A percentile compares a stretch with the other conserved stretches of the same genome.
Evolutionary conservation across 1,284 basidiomycete species (phyloP).

Genomic region (Rhodofomes roseus): DNA sequence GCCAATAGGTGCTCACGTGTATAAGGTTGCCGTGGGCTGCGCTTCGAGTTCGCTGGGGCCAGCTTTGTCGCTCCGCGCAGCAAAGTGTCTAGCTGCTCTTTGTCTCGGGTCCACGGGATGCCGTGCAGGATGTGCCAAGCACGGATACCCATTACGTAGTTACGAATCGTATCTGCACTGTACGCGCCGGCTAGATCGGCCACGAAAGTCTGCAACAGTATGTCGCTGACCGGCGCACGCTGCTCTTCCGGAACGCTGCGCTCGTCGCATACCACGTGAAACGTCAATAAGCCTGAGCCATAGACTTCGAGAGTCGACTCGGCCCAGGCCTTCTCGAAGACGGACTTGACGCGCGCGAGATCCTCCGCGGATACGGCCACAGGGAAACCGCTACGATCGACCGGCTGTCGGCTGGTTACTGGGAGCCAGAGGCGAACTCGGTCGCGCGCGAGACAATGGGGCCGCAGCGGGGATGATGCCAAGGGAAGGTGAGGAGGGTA

Average conservation of each 20-base stretch:
- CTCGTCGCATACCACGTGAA: slow-evolving; percentile 9
- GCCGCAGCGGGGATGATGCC: slow-evolving; percentile 13
- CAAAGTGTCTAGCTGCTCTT: not conserved
- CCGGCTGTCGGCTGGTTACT: not conserved
- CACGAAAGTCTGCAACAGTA: slow-evolving; percentile 13
- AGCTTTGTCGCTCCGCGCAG: slow-evolving; percentile 20
- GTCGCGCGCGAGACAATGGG: slow-evolving; percentile 22
- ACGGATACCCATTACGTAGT: slow-evolving; percentile 21
- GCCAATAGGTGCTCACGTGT: slow-evolving; percentile 5
- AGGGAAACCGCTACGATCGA: too few relatives aligned
- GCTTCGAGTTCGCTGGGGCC: slow-evolving; percentile 19
- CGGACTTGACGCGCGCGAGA: too few relatives aligned
- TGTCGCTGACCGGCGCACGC: slow-evolving; percentile 1
- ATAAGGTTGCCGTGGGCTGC: slow-evolving; percentile 21
- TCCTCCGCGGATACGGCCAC: too few relatives aligned
- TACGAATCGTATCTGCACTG: slow-evolving; percentile 16
- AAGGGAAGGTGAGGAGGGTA: too few relatives aligned
- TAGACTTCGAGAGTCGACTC: not conserved
- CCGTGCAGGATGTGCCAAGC: slow-evolving; percentile 34
- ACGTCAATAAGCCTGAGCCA: slow-evolving; percentile 1
- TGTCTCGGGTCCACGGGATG: rapidly evolving
- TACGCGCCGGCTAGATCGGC: slow-evolving; percentile 17
- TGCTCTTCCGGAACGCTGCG: not conserved
- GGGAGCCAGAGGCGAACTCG: slow-evolving; percentile 13
- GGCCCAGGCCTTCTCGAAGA: not conserved